These are phyloP conservation scores for Sclerotinia spermophila DNA, from an alignment of 2,329 filamentous ascomycete genomes.

Conservation along the genomic window DNA sequence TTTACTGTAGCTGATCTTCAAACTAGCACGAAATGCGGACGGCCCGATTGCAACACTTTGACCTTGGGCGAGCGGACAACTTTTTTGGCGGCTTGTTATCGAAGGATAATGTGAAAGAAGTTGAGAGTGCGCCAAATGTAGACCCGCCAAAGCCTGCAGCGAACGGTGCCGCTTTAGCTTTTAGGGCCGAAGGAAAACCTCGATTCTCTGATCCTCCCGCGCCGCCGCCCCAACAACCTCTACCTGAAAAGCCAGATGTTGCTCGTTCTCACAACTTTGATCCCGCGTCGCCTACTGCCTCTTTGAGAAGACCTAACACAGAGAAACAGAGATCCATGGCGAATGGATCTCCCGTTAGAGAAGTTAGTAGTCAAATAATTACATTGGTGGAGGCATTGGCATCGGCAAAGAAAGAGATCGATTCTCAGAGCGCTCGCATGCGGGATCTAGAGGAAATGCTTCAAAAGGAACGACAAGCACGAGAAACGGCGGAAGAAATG, in stretches of 20 bases:
- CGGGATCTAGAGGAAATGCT: conserved; percentile 77
- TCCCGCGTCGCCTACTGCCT: conserved; percentile 44
- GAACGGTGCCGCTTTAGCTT: conserved; percentile 45
- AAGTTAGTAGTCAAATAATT: conserved; percentile 69
- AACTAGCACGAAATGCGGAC: conserved; percentile 81
- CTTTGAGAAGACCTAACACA: conserved; percentile 71
- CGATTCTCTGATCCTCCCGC: conserved; percentile 91
- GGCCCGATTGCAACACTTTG: conserved; percentile 81
- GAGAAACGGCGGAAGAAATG: conserved; percentile 79
- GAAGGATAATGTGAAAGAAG: conserved; percentile 62
- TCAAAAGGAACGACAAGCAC: conserved; percentile 72
- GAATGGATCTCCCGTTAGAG: conserved; percentile 47
- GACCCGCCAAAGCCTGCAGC: conserved; percentile 48
- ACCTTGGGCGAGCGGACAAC: conserved; percentile 76
- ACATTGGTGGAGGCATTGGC: conserved; percentile 81
- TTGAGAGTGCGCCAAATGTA: conserved; percentile 48
- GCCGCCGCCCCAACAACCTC: conserved; percentile 85
- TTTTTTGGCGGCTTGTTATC: conserved; percentile 75
- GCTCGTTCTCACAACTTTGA: conserved; percentile 44
- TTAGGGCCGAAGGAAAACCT: conserved; percentile 70
- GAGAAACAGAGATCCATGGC: conserved; percentile 64
- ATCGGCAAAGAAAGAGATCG: conserved; percentile 80
- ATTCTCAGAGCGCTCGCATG: conserved; percentile 74
- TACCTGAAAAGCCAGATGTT: conserved; percentile 88
- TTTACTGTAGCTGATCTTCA: conserved; percentile 28